Percentiles rank a stretch among this genome's conserved stretches.
These are phyloP conservation scores for Auriscalpium microsporum DNA, from an alignment of 768 basidiomycete species.

Conservation along the genomic window DNA sequence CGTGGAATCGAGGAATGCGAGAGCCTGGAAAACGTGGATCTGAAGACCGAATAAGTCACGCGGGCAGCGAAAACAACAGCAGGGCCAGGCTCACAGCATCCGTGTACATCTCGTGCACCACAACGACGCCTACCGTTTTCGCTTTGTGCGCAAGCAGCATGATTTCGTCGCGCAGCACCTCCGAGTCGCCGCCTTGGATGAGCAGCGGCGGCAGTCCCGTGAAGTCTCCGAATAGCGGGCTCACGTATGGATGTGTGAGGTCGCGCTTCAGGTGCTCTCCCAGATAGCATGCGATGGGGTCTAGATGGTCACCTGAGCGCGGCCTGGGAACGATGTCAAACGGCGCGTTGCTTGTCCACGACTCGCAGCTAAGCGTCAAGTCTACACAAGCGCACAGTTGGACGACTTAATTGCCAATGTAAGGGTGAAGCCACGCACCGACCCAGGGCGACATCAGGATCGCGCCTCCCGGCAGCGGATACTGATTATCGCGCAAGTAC, in stretches of 20 bases:
- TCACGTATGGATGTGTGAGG: slow-evolving; percentile 93
- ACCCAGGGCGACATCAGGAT: slow-evolving; percentile 96
- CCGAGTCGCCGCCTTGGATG: slow-evolving; percentile 88
- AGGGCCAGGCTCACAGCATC: slow-evolving; percentile 66
- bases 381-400: slow-evolving; percentile 35
- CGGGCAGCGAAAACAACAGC: background rate
- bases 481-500: slow-evolving; percentile 90
- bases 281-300: slow-evolving; percentile 91
- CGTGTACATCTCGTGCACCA: slow-evolving; percentile 83
- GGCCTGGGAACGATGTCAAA: slow-evolving; percentile 79
- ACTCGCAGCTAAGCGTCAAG: slow-evolving; percentile 93
- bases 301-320: slow-evolving; percentile 69
- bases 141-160: slow-evolving; percentile 92
- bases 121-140: slow-evolving; percentile 72
- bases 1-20: slow-evolving; percentile 66
- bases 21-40: slow-evolving; percentile 89
- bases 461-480: slow-evolving; percentile 75
- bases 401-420: background rate
- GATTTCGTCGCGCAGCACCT: slow-evolving; percentile 92
- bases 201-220: slow-evolving; percentile 80
- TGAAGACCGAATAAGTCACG: slow-evolving; percentile 19
- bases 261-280: slow-evolving; percentile 74
- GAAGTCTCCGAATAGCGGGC: slow-evolving; percentile 89
- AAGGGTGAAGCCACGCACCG: slow-evolving; percentile 42
- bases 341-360: slow-evolving; percentile 90